phyloP scores from a whole-genome alignment of 768 basidiomycete genomes.

The Boletus vinaceobasis region DNA sequence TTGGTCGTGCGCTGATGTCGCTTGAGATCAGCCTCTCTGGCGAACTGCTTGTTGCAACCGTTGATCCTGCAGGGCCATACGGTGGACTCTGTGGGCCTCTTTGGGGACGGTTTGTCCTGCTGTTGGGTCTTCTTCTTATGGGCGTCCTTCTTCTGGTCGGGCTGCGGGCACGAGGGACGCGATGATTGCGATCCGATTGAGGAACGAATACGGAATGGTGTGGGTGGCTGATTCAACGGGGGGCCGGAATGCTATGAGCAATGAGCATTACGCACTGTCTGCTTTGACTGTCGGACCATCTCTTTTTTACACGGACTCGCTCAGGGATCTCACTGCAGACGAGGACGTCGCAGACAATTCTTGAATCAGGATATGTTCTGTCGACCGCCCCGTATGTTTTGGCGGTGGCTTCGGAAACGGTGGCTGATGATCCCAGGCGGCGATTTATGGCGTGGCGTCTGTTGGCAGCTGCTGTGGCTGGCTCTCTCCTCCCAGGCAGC shows the following conservation, averaged over 20 bases:
- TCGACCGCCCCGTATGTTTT: slow-evolving; percentile 10
- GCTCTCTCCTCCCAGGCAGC: background rate
- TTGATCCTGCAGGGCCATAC: slow-evolving; percentile 80
- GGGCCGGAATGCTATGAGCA: slow-evolving; percentile 7
- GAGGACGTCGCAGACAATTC: background rate
- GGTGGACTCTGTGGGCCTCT: slow-evolving; percentile 48
- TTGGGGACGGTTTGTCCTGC: slow-evolving; percentile 47
- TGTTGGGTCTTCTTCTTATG: slow-evolving; percentile 37
- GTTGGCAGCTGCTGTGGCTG: slow-evolving; percentile 18
- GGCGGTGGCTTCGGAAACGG: slow-evolving; percentile 18
- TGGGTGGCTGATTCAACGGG: slow-evolving; percentile 24
- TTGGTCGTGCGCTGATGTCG: slow-evolving; percentile 80
- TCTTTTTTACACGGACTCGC: slow-evolving; percentile 13
- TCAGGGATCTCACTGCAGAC: slow-evolving; percentile 16
- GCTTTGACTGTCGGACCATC: slow-evolving; percentile 34
- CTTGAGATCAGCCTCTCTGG: slow-evolving; percentile 78
- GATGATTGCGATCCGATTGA: slow-evolving; percentile 6
- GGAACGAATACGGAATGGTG: background rate
- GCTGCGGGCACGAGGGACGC: slow-evolving; percentile 15
- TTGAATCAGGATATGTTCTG: background rate
- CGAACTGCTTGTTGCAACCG: slow-evolving; percentile 80
- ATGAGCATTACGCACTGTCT: slow-evolving; percentile 31
- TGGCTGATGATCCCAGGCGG: slow-evolving; percentile 28
- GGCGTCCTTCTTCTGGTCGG: slow-evolving; percentile 42
- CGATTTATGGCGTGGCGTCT: slow-evolving; percentile 26